phyloP scores from a whole-genome alignment of 83 land plant species.

The Thuja plicata region DNA sequence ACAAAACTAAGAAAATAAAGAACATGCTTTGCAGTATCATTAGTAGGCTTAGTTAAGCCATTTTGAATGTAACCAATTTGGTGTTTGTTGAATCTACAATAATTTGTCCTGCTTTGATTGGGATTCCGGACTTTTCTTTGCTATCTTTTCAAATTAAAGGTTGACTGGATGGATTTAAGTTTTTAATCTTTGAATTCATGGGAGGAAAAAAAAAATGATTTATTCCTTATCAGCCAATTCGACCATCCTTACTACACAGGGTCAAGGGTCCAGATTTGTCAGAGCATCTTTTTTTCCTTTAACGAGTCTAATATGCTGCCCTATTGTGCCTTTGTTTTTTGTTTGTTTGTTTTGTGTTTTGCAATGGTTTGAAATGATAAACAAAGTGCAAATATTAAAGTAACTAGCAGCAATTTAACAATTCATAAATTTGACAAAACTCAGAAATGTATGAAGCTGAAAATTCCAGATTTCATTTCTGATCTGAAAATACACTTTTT shows the following conservation, averaged over 20 bases:
- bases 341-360: too few relatives aligned
- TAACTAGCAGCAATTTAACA: too few relatives aligned
- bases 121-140: not conserved
- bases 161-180: not conserved
- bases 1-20: too few relatives aligned
- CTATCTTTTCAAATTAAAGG: not conserved
- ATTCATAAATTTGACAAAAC: too few relatives aligned
- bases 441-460: too few relatives aligned
- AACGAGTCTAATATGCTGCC: too few relatives aligned
- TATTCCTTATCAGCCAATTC: not conserved
- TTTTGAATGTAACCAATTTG: not conserved
- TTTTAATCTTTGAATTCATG: not conserved
- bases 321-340: too few relatives aligned
- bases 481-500: too few relatives aligned
- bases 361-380: too few relatives aligned
- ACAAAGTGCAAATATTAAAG: too few relatives aligned
- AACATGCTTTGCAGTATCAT: too few relatives aligned
- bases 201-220: not conserved
- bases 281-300: not conserved
- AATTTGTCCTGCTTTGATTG: not conserved
- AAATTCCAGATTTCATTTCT: too few relatives aligned
- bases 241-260: not conserved
- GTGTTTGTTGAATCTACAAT: not conserved
- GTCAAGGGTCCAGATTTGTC: not conserved
- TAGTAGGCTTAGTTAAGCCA: not conserved